Evolutionary conservation across 2,329 filamentous ascomycete genomes (phyloP).

Genomic region (Exophiala dermatitidis): DNA sequence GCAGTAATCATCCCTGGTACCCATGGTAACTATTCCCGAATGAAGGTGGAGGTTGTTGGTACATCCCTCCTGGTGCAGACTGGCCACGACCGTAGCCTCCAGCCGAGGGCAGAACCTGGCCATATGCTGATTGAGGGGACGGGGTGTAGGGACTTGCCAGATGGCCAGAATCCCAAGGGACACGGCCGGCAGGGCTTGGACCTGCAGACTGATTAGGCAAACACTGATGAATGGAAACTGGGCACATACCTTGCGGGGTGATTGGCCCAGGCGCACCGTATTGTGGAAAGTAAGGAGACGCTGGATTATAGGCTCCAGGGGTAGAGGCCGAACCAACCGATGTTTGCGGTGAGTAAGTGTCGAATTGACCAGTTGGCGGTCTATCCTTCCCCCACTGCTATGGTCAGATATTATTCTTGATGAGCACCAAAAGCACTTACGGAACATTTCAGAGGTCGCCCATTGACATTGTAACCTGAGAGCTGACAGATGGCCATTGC

Average conservation of each 20-base stretch:
- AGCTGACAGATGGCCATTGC: slow-evolving; percentile 98
- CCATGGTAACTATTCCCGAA: slow-evolving; percentile 17
- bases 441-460: slow-evolving; percentile 93
- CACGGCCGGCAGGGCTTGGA: slow-evolving; percentile 52
- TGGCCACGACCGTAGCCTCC: slow-evolving; percentile 77
- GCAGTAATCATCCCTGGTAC: slow-evolving; percentile 14
- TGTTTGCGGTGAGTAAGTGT: slow-evolving; percentile 76
- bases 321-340: slow-evolving; percentile 63
- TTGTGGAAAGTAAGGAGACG: slow-evolving; percentile 83
- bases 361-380: slow-evolving; percentile 73
- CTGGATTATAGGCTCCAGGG: slow-evolving; percentile 62
- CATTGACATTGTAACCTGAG: slow-evolving; percentile 96
- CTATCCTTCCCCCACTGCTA: slow-evolving; percentile 97
- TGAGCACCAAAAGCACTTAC: slow-evolving; percentile 53
- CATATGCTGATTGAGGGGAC: slow-evolving; percentile 47
- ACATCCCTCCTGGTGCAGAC: slow-evolving; percentile 18
- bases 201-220: slow-evolving; percentile 32
- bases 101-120: slow-evolving; percentile 60
- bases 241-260: slow-evolving; percentile 21
- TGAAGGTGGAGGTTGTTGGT: slow-evolving; percentile 17
- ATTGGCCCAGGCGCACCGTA: slow-evolving; percentile 68
- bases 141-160: slow-evolving; percentile 52
- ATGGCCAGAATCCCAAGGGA: slow-evolving; percentile 33
- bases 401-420: slow-evolving; percentile 31
- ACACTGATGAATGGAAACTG: slow-evolving; percentile 37